Base-by-base conservation (phyloP, 176 grass and related monocot species). In the Cenchrus purpureus region DNA sequence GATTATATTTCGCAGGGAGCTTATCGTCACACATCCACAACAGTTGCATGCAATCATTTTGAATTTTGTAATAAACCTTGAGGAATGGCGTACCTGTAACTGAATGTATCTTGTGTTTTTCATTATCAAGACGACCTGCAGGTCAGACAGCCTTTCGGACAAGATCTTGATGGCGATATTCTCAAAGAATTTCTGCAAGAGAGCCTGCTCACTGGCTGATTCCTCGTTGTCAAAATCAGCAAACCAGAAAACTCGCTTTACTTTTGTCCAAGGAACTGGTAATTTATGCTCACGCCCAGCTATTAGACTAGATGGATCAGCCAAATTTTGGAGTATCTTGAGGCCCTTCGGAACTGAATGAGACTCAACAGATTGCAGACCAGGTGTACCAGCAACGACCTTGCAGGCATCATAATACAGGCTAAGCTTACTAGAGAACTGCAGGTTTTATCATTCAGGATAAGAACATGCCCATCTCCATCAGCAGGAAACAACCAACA, bases 41-140 rank as follows among this genome's bases (percentile, higher is more conserved):
- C 15, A 67, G 55, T 63, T 25, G 17, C 55, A 42, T 65, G 22
- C 61, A 64, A 60, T 10, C 4, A 56, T 32, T 64, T 63, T 54
- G 12, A 73, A 74, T 10, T 61, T 61, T 61, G 45, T 20, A 56
- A 20, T 68, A 19, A 54, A 19, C 31, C 16, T 57, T 57, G 16
- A 40, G 17, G 74, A 68, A 56, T 15, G 43, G 3, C 87, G 66
- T 91, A 95, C 95, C 95, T 97, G 84, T 75, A 97, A 69, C 64
- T 86, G 82, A 62, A 88, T 73, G 49, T 84, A 95, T 80, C 87
- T 93, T 12, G 79, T 79, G 55, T 97, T 97, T 61, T 97, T 97
- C 84, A 97, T 97, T 40, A 90, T 91, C 85, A 97, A 59, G 31
- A 97, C 85, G 81, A 97, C 79, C 59, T 79, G 83, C 62, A 91